A percentile compares a stretch with the other conserved stretches of the same genome.
These are phyloP conservation scores for Pseudogymnoascus sp. DNA, from an alignment of 2,329 filamentous ascomycete genomes.

Conservation along the genomic window DNA sequence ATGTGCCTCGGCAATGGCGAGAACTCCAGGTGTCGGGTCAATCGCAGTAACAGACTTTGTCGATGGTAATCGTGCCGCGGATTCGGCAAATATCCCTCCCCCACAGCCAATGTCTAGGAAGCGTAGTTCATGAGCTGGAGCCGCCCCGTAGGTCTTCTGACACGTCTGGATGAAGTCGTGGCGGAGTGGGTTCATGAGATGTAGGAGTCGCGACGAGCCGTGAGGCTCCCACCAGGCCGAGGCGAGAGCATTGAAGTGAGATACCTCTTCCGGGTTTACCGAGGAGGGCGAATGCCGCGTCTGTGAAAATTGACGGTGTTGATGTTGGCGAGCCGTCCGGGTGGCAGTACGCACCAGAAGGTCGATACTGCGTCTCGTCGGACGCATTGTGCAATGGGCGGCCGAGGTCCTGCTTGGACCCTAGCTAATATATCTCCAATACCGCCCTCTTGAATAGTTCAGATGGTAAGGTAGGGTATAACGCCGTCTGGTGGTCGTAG, in stretches of 20 bases:
- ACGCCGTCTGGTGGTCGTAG: slow-evolving; percentile 5
- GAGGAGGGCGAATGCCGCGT: slow-evolving; percentile 42
- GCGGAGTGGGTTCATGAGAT: slow-evolving; percentile 95
- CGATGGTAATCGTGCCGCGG: slow-evolving; percentile 58
- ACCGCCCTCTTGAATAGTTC: neutral
- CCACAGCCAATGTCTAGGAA: slow-evolving; percentile 94
- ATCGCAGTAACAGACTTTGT: slow-evolving; percentile 63
- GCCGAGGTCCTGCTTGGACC: neutral
- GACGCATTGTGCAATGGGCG: slow-evolving; percentile 1
- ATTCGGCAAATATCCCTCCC: slow-evolving; percentile 92
- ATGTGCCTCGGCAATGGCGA: slow-evolving; percentile 67
- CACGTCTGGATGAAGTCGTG: slow-evolving; percentile 83
- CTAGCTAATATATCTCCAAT: neutral
- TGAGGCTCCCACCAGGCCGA: slow-evolving; percentile 96
- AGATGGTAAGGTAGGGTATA: neutral
- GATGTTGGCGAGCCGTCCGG: neutral
- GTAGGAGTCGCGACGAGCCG: slow-evolving; percentile 81
- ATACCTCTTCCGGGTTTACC: slow-evolving; percentile 81
- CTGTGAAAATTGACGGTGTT: slow-evolving; percentile 1
- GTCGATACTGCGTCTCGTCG: neutral
- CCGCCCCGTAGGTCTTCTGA: slow-evolving; percentile 14
- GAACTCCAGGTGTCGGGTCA: slow-evolving; percentile 66
- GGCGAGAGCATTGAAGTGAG: slow-evolving; percentile 89
- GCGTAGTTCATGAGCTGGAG: slow-evolving; percentile 42
- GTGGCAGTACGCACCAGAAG: neutral